Base-by-base conservation (phyloP, 2,329 filamentous ascomycete species). In the Fusarium drepaniforme region DNA sequence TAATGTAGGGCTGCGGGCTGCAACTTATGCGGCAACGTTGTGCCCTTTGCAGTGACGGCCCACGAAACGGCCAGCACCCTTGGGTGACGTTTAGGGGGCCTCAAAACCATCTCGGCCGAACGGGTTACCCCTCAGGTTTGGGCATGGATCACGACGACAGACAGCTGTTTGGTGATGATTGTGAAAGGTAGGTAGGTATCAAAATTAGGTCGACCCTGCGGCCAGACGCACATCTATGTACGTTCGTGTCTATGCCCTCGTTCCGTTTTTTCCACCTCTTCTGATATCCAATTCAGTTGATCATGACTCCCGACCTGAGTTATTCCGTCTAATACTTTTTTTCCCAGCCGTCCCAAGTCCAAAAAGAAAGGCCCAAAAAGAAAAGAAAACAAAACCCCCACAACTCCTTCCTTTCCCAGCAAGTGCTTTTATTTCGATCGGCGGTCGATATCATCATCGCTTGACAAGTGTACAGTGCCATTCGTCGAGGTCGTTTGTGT, bases 281-380 rank as follows among this genome's bases (percentile, higher is more conserved):
- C 60, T 69, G 68, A 73, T 74, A 71, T 77, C 65, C 66, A 64
- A 69, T 77, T 64, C 68, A 66, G 70, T 75, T 56, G 70, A 73
- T 68, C 64, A 71, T 73, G 46, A 73, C 67, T 70, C 63, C 74
- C 66, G 67, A 76, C 61, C 62, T 70, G 67, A 77, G 75, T 73
- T 66, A 56, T 73, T 67, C 77, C 69, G 69, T 78, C 77, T 79
- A 73, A 61, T 77, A 77, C 71, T 35, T 35, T 78, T 78, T 78
- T 79, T 72, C 77, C 75, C 69, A 75, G 75, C 75, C 75, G 65
- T 76, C 68, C 74, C 66, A 69, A 49, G 65, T 64, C 46, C 62
- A 53, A 58, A 78, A 71, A 68, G 69, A 78, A 77, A 77, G 49
- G 61, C 66, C 46, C 60, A 38, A 78, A 68, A 71, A 68, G 69